Conservation (phyloP, 2,329 filamentous ascomycete genomes). For the Bipolaris bicolor region DNA sequence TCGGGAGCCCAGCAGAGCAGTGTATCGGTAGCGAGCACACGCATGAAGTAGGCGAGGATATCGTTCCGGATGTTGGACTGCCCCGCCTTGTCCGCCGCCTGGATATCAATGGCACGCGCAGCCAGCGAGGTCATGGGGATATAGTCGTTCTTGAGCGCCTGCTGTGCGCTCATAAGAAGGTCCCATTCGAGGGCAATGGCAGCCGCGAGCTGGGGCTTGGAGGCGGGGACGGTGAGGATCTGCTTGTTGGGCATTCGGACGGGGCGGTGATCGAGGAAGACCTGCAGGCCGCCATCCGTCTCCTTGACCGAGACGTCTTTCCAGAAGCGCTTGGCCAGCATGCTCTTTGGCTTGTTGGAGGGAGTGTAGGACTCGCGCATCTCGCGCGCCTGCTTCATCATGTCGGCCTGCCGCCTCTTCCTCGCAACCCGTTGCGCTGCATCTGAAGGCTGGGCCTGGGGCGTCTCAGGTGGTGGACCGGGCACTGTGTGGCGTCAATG, state of each 20-base stretch:
- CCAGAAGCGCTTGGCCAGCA: constrained; percentile 82
- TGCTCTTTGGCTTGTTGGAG: constrained; percentile 52
- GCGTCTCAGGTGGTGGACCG: constrained; percentile 65
- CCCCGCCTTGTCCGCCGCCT: constrained; percentile 65
- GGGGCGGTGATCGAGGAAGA: constrained; percentile 79
- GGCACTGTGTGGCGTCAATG: constrained; percentile 47
- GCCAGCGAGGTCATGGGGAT: constrained; percentile 88
- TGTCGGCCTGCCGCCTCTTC: constrained; percentile 58
- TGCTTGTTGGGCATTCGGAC: constrained; percentile 78
- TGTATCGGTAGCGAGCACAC: constrained; percentile 90
- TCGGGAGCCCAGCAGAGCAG: constrained; percentile 86
- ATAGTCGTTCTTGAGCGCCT: constrained; percentile 83
- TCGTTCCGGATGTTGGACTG: constrained; percentile 62
- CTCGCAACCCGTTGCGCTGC: constrained; percentile 56
- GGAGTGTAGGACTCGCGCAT: constrained; percentile 44
- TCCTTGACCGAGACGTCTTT: constrained; percentile 75
- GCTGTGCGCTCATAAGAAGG: constrained; percentile 76
- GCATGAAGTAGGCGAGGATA: constrained; percentile 73
- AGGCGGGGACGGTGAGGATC: constrained; percentile 72
- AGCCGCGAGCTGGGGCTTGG: constrained; percentile 80
- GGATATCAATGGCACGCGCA: constrained; percentile 83
- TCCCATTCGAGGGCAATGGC: constrained; percentile 96
- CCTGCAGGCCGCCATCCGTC: constrained; percentile 64
- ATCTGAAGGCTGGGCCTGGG: constrained; percentile 56
- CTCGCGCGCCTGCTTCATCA: constrained; percentile 55